These are phyloP conservation scores for Silene noctiflora DNA, from an alignment of 179 eudicot genomes.

Conservation along the genomic window DNA sequence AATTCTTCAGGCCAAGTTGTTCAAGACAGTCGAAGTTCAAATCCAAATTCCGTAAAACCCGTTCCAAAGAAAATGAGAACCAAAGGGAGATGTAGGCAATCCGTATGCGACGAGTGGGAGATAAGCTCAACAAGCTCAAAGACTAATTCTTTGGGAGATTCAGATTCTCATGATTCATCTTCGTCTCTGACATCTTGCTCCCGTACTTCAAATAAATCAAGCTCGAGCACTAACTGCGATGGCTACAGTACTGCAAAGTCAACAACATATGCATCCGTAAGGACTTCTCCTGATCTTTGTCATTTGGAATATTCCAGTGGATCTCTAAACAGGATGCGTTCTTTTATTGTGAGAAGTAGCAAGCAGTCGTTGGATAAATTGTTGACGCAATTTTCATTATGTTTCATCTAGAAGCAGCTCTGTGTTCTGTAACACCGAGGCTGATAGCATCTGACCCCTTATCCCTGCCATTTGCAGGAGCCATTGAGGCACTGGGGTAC, in stretches of 20 bases:
- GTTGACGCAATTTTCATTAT: no score
- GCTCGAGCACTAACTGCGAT: slow-evolving; percentile 31
- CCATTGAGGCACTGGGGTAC: no score
- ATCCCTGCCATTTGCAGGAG: neutral
- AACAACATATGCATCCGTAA: slow-evolving; percentile 31
- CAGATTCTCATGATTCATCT: slow-evolving; percentile 20
- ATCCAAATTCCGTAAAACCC: neutral
- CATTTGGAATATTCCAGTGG: neutral
- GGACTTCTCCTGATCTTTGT: neutral
- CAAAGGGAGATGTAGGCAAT: neutral
- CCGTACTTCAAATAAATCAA: slow-evolving; percentile 29
- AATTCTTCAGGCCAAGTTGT: neutral
- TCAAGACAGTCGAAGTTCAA: neutral
- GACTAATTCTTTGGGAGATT: slow-evolving; percentile 25
- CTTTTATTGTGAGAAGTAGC: no score
- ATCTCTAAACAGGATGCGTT: neutral
- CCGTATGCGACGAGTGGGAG: neutral
- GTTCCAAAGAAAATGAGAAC: slow-evolving; percentile 15
- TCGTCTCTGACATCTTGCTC: slow-evolving; percentile 32
- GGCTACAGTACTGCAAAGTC: slow-evolving; percentile 19
- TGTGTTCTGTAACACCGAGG: no score
- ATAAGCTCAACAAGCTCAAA: neutral
- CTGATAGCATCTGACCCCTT: no score
- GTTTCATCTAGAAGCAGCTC: no score
- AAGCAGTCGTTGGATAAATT: no score